Conservation (phyloP, 805 yeast genomes). For the Torulaspora quercuum region DNA sequence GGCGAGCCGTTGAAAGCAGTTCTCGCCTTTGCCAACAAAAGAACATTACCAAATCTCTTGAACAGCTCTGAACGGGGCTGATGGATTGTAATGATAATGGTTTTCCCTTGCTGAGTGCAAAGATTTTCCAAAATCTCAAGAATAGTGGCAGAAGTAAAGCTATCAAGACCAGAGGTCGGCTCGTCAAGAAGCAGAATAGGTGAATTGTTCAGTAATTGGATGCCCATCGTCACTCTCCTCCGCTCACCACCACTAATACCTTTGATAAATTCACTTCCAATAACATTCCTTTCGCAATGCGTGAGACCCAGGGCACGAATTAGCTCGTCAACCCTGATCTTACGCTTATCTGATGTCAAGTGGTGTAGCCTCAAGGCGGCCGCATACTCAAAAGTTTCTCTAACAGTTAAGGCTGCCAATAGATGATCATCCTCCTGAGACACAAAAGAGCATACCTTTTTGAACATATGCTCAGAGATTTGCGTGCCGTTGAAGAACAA, state of each 20-base stretch:
- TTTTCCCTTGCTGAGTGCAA: slow-evolving; percentile 53
- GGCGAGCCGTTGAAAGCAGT: slow-evolving; percentile 67
- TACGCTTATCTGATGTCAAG: slow-evolving; percentile 43
- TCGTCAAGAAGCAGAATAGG: slow-evolving; percentile 74
- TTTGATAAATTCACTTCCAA: slow-evolving; percentile 57
- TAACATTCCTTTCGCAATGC: slow-evolving; percentile 74
- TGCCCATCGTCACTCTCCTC: slow-evolving; percentile 76
- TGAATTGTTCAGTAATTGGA: slow-evolving; percentile 71
- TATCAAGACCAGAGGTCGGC: slow-evolving; percentile 86
- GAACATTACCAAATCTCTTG: slow-evolving; percentile 62
- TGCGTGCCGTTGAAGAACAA: slow-evolving; percentile 43
- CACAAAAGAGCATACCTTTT: slow-evolving; percentile 64
- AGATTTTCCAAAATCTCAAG: slow-evolving; percentile 55
- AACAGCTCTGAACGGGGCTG: slow-evolving; percentile 75
- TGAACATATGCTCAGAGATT: slow-evolving; percentile 38
- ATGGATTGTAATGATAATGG: slow-evolving; percentile 75
- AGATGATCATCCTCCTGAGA: slow-evolving; percentile 77
- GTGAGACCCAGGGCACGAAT: slow-evolving; percentile 64
- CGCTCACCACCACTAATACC: slow-evolving; percentile 91
- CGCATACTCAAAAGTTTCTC: slow-evolving; percentile 70
- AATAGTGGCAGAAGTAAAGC: slow-evolving; percentile 70
- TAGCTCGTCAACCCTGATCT: slow-evolving; percentile 49
- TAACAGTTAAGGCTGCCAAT: slow-evolving; percentile 66
- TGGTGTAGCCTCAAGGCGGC: slow-evolving; percentile 62
- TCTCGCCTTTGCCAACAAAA: slow-evolving; percentile 64